A percentile compares a stretch with the other conserved stretches of the same genome.
These are phyloP conservation scores for Fulvia fulva DNA, from an alignment of 2,329 filamentous ascomycete genomes.

Conservation along the genomic window DNA sequence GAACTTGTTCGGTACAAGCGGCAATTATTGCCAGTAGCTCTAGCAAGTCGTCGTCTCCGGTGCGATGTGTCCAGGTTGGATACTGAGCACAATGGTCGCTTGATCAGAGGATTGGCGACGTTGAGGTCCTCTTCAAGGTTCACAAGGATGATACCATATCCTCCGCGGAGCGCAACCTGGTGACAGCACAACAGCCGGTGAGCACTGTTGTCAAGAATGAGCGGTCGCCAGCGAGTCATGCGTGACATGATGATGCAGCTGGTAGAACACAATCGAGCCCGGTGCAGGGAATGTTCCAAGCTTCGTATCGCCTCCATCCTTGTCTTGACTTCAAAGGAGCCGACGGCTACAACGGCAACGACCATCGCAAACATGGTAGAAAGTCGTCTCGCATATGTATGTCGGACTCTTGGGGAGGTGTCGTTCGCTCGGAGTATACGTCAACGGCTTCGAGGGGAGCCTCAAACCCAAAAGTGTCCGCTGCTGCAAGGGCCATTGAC, in stretches of 20 bases:
- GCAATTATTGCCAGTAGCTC: no score
- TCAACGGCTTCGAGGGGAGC: neutral
- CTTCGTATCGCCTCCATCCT: neutral
- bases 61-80: no score
- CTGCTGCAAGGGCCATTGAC: neutral
- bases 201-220: neutral
- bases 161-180: no score
- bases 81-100: no score
- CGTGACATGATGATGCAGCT: neutral
- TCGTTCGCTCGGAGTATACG: neutral
- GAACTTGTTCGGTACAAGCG: no score
- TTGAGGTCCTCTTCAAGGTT: no score
- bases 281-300: constrained; percentile 1
- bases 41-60: no score
- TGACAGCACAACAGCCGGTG: neutral
- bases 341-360: no score
- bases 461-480: neutral
- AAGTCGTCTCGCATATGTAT: neutral
- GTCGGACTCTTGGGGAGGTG: neutral
- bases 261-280: neutral
- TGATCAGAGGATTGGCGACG: no score
- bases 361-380: no score
- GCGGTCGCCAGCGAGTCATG: neutral
- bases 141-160: no score
- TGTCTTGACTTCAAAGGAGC: neutral